A percentile compares a stretch with the other conserved stretches of the same genome.
Conservation (phyloP, 495 filamentous ascomycete species). For the Parmelia sp. region DNA sequence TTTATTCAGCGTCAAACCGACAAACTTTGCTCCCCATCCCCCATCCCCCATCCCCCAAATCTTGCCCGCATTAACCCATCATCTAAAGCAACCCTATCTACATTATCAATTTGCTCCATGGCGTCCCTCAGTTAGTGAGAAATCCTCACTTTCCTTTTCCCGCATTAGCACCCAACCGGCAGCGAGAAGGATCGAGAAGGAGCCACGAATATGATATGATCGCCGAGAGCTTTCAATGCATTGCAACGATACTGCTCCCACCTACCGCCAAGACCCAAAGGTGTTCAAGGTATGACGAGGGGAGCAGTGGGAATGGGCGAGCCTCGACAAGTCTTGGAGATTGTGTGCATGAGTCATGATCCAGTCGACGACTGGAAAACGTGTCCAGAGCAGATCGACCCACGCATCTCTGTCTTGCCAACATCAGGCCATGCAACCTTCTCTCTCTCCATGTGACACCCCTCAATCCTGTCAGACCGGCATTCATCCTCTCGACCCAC, state of each 20-base stretch:
- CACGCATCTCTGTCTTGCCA: not conserved
- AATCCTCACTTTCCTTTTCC: not conserved
- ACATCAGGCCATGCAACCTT: not conserved
- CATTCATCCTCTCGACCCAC: too few species aligned
- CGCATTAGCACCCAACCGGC: too few species aligned
- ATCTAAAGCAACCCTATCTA: too few species aligned
- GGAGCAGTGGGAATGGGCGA: not conserved
- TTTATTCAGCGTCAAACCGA: too few species aligned
- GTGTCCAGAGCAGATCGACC: not conserved
- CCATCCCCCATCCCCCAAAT: too few species aligned
- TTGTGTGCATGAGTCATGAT: not conserved
- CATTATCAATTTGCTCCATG: too few species aligned
- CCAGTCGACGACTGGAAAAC: not conserved
- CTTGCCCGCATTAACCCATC: too few species aligned
- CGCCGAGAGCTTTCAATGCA: not conserved
- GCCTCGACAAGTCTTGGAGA: not conserved
- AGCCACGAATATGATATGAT: not conserved
- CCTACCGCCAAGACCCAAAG: not conserved
- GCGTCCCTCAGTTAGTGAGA: too few species aligned
- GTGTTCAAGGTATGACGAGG: not conserved
- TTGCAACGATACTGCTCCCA: not conserved
- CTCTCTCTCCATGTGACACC: not conserved
- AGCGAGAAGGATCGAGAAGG: too few species aligned
- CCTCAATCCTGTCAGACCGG: not conserved
- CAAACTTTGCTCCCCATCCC: too few species aligned